Conservation (phyloP, 2,329 filamentous ascomycete genomes). For the Colletotrichum tanaceti region DNA sequence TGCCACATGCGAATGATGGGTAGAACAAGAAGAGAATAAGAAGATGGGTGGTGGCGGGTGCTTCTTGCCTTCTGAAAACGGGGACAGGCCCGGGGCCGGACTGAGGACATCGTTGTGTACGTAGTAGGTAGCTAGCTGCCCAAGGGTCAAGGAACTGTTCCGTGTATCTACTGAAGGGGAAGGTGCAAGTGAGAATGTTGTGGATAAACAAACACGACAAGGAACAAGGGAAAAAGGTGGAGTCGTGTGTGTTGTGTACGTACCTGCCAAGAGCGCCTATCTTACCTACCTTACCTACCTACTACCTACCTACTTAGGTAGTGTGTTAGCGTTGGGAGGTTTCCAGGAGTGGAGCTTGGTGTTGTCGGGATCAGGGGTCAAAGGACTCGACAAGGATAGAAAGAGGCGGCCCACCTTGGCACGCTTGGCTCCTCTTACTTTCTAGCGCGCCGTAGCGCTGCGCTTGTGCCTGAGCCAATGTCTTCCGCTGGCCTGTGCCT, state of each 20-base stretch:
- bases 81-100: not conserved
- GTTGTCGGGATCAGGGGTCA: conserved; percentile 17
- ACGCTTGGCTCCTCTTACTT: conserved; percentile 23
- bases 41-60: not conserved
- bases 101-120: conserved; percentile 26
- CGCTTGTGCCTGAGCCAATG: conserved; percentile 32
- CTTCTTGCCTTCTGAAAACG: not conserved
- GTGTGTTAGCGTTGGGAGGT: not conserved
- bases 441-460: not conserved
- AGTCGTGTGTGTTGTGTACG: not conserved
- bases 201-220: conserved; percentile 22
- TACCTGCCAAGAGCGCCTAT: no score
- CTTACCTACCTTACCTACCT: no score
- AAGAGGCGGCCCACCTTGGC: conserved; percentile 8
- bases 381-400: conserved; percentile 5
- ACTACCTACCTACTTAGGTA: no score
- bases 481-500: not conserved
- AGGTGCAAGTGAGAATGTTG: conserved; percentile 24
- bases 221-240: conserved; percentile 11
- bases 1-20: no score
- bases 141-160: conserved; percentile 27
- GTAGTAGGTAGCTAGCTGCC: no score
- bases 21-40: conserved; percentile 4
- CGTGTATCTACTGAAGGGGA: conserved; percentile 26
- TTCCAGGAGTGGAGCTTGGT: not conserved